Evolutionary conservation across 2,329 filamentous ascomycete genomes (phyloP), one percentile per base, ranked within the genome.

Genomic region (Aspergillus amoenus): DNA sequence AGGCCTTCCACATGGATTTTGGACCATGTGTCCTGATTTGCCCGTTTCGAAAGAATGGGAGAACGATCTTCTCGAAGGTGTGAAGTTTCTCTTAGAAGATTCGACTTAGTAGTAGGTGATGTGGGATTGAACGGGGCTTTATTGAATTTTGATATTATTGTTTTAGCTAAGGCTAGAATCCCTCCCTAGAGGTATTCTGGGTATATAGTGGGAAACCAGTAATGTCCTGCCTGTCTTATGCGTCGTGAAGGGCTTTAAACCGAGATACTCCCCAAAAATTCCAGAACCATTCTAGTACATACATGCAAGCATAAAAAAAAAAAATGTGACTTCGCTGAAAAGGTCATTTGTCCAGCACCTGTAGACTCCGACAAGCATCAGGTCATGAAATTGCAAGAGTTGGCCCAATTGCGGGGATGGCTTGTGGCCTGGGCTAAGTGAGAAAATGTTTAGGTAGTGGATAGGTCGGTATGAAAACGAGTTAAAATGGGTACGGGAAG

Each of bases 1-100:
- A 8, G 59, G 77, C 0, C 70, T 73, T 52, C 76, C 76, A 5
- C 79, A 74, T 73, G 58, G 62, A 4, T 64, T 64, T 44, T 65
- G 59, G 60, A 57, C 48, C 22, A 60, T 52, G 27, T 64, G 79
- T 44, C 70, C 70, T 0, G 67, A 66, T 39, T 48, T 74, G 6
- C 62, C 67, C 1, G 65, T 66, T 8, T 71, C 69, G 2, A 67
- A 66, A 53, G 50, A 57, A 27, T 75, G 73, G 71, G 53, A 71
- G 11, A 55, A 64, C 21, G 61, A 71, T 46, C 53, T 74, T 18
- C 27, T 73, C 2, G 54, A 61, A 37, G 60, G 60, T 2, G 52
- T 61, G 22, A 32, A 18, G 17, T 61, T 62, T 48, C 44, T 61
- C 12, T 48, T 55, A 34, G 46, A 42, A 8, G 34, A 18, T 37